These are phyloP conservation scores for Nakazawaea peltata DNA, from an alignment of 805 yeast species.

Conservation along the genomic window DNA sequence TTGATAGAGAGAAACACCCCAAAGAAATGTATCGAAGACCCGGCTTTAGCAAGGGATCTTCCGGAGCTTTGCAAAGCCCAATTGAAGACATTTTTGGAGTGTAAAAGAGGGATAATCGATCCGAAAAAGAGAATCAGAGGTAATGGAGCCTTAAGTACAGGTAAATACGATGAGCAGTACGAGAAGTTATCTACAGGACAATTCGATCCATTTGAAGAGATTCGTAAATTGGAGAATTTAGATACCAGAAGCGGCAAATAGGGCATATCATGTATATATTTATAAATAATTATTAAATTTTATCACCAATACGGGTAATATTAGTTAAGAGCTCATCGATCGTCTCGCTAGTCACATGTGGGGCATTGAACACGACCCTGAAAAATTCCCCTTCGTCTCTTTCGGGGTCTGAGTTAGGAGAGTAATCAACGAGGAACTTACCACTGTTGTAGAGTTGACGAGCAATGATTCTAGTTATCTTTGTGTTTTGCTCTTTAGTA, in stretches of 20 bases:
- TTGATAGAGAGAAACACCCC: slow-evolving; percentile 86
- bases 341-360: slow-evolving; percentile 43
- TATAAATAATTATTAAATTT: background rate
- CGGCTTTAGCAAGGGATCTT: slow-evolving; percentile 63
- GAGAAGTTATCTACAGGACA: slow-evolving; percentile 74
- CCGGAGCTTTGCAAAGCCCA: slow-evolving; percentile 88
- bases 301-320: slow-evolving; percentile 18
- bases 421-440: slow-evolving; percentile 68
- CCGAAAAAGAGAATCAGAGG: slow-evolving; percentile 90
- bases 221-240: slow-evolving; percentile 58
- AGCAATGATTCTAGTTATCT: slow-evolving; percentile 54
- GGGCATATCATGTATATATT: slow-evolving; percentile 1
- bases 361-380: slow-evolving; percentile 77
- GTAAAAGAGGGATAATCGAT: slow-evolving; percentile 86
- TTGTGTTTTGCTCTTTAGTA: slow-evolving; percentile 34
- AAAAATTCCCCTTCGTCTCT: slow-evolving; percentile 62
- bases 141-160: slow-evolving; percentile 88
- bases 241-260: slow-evolving; percentile 40
- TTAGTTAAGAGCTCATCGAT: slow-evolving; percentile 28
- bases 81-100: slow-evolving; percentile 78
- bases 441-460: slow-evolving; percentile 50
- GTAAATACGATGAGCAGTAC: slow-evolving; percentile 83
- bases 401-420: slow-evolving; percentile 48
- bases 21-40: slow-evolving; percentile 76
- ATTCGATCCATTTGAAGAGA: slow-evolving; percentile 75